phyloP scores from a whole-genome alignment of 768 basidiomycete species.

The Boletus reticuloceps region DNA sequence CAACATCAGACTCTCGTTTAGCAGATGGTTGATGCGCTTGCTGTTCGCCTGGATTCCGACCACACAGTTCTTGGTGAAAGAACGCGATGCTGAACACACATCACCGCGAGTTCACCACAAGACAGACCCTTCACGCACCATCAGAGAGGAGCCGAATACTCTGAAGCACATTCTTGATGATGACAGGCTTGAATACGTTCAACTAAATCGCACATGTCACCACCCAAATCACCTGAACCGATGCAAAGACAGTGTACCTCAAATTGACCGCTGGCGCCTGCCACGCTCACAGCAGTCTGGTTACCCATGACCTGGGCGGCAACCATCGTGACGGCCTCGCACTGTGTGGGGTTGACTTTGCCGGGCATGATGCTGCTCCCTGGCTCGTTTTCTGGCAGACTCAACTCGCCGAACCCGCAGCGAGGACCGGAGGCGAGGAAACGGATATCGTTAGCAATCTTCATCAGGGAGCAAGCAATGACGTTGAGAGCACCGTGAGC shows the following conservation, averaged over 20 bases:
- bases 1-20: constrained; percentile 97
- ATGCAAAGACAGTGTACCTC: constrained; percentile 58
- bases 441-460: constrained; percentile 98
- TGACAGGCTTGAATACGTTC: constrained; percentile 99
- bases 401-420: constrained; percentile 94
- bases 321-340: constrained; percentile 98
- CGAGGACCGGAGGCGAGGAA: constrained; percentile 97
- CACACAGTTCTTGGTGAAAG: constrained; percentile 96
- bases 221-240: constrained; percentile 4
- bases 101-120: constrained; percentile 5
- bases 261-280: constrained; percentile 94
- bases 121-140: constrained; percentile 46
- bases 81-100: constrained; percentile 62
- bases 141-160: constrained; percentile 92
- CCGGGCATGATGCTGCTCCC: constrained; percentile 99
- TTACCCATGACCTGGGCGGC: constrained; percentile 99
- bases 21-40: constrained; percentile 80
- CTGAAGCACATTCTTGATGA: constrained; percentile 97
- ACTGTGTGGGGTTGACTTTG: constrained; percentile 99
- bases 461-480: constrained; percentile 96
- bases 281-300: constrained; percentile 88
- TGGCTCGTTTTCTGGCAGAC: constrained; percentile 96
- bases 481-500: constrained; percentile 96
- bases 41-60: constrained; percentile 97
- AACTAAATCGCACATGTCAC: constrained; percentile 47